These are phyloP conservation scores for Stipa capillata DNA, from an alignment of 176 grass and related monocot species.

Conservation along the genomic window DNA sequence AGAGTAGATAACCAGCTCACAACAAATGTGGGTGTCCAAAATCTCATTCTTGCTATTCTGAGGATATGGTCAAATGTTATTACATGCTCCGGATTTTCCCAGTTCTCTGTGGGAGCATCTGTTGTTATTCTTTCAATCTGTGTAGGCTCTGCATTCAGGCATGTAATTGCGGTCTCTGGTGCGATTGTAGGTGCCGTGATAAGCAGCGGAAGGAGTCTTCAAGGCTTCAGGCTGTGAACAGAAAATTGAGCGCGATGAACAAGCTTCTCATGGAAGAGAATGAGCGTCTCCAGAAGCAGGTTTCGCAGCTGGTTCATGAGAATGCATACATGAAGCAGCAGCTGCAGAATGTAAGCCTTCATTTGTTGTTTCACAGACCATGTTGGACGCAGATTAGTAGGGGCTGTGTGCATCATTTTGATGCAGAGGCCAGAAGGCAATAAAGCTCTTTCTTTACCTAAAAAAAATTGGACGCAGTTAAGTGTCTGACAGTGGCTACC, in stretches of 20 bases:
- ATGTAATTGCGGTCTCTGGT: neutral
- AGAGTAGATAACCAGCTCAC: neutral
- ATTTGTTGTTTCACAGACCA: neutral
- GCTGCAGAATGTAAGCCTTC: slow-evolving; percentile 66
- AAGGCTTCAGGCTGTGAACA: slow-evolving; percentile 87
- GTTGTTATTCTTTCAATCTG: neutral
- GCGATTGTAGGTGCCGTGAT: slow-evolving; percentile 69
- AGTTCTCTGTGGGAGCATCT: neutral
- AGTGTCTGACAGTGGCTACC: neutral
- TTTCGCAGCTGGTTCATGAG: slow-evolving; percentile 79
- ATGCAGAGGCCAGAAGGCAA: too few relatives aligned
- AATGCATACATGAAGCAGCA: slow-evolving; percentile 93
- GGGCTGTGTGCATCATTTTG: too few relatives aligned
- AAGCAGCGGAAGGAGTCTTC: slow-evolving; percentile 94
- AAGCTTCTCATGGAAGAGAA: slow-evolving; percentile 99
- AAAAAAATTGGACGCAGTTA: neutral
- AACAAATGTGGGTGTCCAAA: neutral
- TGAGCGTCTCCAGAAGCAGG: slow-evolving; percentile 95
- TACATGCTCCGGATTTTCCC: neutral
- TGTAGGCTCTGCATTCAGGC: neutral
- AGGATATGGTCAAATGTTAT: neutral
- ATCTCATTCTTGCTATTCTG: neutral
- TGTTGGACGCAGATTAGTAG: neutral
- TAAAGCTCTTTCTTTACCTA: too few relatives aligned
- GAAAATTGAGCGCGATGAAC: slow-evolving; percentile 95